Evolutionary conservation across 1,284 basidiomycete species (phyloP), one percentile per base, ranked within the genome.

Genomic region (Tetrapyrgos nigripes): DNA sequence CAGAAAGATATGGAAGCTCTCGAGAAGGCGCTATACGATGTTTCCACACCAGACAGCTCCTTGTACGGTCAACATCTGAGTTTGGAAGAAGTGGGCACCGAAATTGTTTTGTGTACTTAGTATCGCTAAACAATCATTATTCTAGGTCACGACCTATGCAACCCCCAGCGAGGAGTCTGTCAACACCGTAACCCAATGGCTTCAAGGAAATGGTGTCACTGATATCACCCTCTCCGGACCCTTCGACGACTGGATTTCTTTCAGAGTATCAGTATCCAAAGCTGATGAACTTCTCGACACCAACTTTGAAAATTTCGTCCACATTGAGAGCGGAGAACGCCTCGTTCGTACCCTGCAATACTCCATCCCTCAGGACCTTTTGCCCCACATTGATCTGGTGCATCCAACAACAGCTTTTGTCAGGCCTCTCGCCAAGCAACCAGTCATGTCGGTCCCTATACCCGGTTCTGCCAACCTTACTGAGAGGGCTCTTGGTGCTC

Each of bases 231-330:
- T 67, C 3, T 58, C 67, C 40, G 71, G 76, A 9, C 67, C 73
- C 51, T 72, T 70, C 35, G 78, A 76, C 5, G 79, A 81, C 61
- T 81, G 78, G 78, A 57, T 81, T 37, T 57, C 67, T 4, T 69
- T 82, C 62, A 66, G 71, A 11, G 64, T 77, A 19, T 70, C 77
- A 11, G 71, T 78, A 40, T 68, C 70, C 58, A 70, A 78, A 62
- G 79, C 77, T 3, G 78, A 70, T 49, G 50, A 53, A 4, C 65
- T 82, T 17, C 68, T 82, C 61, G 67, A 72, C 33, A 69, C 77
- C 24, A 62, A 79, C 43, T 82, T 78, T 65, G 67, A 72, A 19
- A 63, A 69, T 17, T 82, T 77, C 67, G 68, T 66, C 11, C 75
- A 82, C 62, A 61, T 67, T 3, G 66, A 65, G 17, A 75, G 65